Percentiles rank a stretch among this genome's conserved stretches.
Conservation (phyloP, 768 basidiomycete genomes). For the Pleurotus tuoliensis region DNA sequence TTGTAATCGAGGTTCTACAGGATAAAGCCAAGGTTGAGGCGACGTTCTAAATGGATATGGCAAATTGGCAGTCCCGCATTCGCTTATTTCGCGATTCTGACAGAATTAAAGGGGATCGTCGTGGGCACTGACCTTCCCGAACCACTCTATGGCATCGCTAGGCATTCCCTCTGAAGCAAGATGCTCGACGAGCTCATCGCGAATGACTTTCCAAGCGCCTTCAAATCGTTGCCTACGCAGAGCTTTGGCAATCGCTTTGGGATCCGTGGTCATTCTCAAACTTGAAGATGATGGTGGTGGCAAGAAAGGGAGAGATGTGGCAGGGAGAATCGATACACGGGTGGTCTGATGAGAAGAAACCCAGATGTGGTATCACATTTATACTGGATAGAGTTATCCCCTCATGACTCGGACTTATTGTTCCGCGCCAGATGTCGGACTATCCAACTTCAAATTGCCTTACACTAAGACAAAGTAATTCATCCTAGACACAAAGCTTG, state of each 20-base stretch:
- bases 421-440: not conserved
- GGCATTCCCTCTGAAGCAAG: slow-evolving; percentile 76
- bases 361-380: slow-evolving; percentile 1
- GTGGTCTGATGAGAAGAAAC: not conserved
- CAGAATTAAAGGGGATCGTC: not conserved
- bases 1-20: slow-evolving; percentile 84
- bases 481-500: too few species aligned
- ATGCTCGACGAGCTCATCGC: slow-evolving; percentile 72
- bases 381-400: slow-evolving; percentile 2
- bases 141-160: slow-evolving; percentile 82
- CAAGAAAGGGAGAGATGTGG: not conserved
- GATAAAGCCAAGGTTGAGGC: not conserved
- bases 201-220: slow-evolving; percentile 64
- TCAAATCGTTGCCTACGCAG: slow-evolving; percentile 64
- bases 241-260: slow-evolving; percentile 27
- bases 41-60: too few species aligned
- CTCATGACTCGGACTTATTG: slow-evolving; percentile 6
- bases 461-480: too few species aligned
- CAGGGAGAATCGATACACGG: not conserved
- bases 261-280: not conserved
- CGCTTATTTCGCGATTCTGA: too few species aligned
- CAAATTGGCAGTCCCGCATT: too few species aligned
- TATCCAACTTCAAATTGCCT: too few species aligned
- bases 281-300: not conserved
- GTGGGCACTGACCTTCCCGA: slow-evolving; percentile 53